Evolutionary conservation across 768 basidiomycete genomes (phyloP), one percentile per base, ranked within the genome.

Genomic region (Tricholoma matsutake): DNA sequence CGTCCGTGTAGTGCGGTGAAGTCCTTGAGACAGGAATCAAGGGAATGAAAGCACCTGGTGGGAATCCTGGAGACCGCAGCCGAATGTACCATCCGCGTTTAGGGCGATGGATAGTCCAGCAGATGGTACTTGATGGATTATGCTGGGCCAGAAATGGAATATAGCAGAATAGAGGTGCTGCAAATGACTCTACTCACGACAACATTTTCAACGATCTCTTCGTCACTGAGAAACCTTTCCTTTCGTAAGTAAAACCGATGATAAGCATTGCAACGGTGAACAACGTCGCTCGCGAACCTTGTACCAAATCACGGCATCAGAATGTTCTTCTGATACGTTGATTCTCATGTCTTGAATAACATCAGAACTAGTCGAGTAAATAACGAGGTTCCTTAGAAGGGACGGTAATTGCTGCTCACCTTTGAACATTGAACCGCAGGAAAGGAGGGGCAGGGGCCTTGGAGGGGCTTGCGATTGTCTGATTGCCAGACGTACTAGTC

Each of bases 11-110:
- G 61, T 81, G 74, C 0, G 79, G 78, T 0, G 83, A 80, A 28
- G 73, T 71, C 25, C 72, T 75, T 3, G 82, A 73, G 0, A 86
- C 74, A 8, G 86, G 84, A 22, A 77, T 73, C 7, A 87, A 68
- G 1, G 84, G 79, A 29, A 87, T 87, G 62, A 78, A 85, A 10
- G 80, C 77, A 3, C 82, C 79, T 11, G 83, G 86, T 0, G 89
- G 87, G 63, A 92, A 92, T 4, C 79, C 66, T 0, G 92, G 91
- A 2, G 89, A 76, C 35, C 88, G 83, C 25, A 94, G 75, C 43
- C 88, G 88, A 61, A 94, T 85, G 72, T 93, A 94, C 92, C 92
- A 94, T 49, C 92, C 92, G 29, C 88, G 84, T 60, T 86, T 84
- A 1, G 92, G 92, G 5, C 86, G 83, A 69, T 92, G 92, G 28